Percentiles rank a stretch among this genome's conserved stretches.
Conservation (phyloP, 2,329 filamentous ascomycete genomes). For the Fusarium sp. region DNA sequence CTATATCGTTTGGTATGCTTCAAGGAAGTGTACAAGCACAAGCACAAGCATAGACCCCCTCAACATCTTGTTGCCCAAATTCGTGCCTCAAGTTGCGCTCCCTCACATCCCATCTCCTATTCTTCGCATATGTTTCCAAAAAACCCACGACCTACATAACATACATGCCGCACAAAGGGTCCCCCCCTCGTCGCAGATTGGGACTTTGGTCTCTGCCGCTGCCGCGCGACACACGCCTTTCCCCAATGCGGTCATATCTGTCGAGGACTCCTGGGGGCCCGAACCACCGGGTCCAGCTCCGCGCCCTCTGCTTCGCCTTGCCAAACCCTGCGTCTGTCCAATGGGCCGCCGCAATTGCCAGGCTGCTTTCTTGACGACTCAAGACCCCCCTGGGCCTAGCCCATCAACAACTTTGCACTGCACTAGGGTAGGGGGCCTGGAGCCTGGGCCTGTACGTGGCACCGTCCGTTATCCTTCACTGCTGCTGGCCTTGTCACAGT, state of each 20-base stretch:
- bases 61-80: background rate
- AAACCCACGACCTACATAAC: conserved; percentile 1
- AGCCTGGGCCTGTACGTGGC: conserved; percentile 26
- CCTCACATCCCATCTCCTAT: background rate
- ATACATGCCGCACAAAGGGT: conserved; percentile 27
- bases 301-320: conserved; percentile 21
- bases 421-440: background rate
- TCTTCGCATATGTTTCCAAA: background rate
- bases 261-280: conserved; percentile 27
- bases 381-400: conserved; percentile 15
- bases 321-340: conserved; percentile 15
- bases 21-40: background rate
- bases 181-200: background rate
- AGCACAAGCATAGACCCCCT: background rate
- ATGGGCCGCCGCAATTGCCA: conserved; percentile 29
- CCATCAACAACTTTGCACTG: background rate
- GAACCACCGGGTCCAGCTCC: conserved; percentile 26
- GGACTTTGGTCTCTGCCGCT: conserved; percentile 27
- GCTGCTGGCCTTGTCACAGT: conserved; percentile 11
- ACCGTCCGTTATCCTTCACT: conserved; percentile 32
- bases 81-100: conserved; percentile 27
- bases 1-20: background rate
- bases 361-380: conserved; percentile 28
- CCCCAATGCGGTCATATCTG: conserved; percentile 35
- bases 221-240: background rate